Base-by-base conservation (phyloP, 352 stramenopile species). In the Phytophthora cryptogea region DNA sequence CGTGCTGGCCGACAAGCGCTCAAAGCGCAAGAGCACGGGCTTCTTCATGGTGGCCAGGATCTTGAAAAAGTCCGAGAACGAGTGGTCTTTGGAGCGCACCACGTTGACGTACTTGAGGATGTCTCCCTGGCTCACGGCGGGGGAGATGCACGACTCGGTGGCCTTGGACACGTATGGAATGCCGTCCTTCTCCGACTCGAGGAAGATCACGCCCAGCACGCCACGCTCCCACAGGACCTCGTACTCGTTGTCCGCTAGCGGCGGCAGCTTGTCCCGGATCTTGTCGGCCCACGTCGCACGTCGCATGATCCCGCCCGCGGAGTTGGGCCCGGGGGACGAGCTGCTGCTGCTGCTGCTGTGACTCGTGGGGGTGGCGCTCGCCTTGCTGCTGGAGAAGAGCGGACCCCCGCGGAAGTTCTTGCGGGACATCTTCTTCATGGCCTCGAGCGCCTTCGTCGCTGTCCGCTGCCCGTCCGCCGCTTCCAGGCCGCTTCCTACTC, bases 21-120 rank as follows among this genome's bases (percentile, higher is more conserved):
- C 82, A 49, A 95, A 95, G 5, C 86, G 86, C 33, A 95, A 64
- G 42, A 95, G 53, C 46, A 95, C 86, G 26, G 86, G 86, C 63
- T 95, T 95, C 68, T 95, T 93, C 83, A 94, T 95, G 17, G 86
- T 95, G 33, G 86, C 80, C 33, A 95, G 68, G 45, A 95, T 92
- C 73, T 93, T 93, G 70, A 95, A 92, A 71, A 95, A 95, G 59
- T 94, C 86, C 10, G 83, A 84, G 54, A 95, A 95, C 58, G 86
- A 90, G 59, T 95, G 84, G 51, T 95, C 86, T 44, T 89, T 85
- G 28, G 86, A 91, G 17, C 86, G 81, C 68, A 95, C 81, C 5
- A 87, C 77, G 57, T 95, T 95, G 14, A 95, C 86, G 64, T 68
- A 95, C 48, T 90, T 90, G 54, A 95, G 81, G 35, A 89, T 83